Base-by-base conservation (phyloP, 306 rosid genomes). In the Cicer chorassanicum region DNA sequence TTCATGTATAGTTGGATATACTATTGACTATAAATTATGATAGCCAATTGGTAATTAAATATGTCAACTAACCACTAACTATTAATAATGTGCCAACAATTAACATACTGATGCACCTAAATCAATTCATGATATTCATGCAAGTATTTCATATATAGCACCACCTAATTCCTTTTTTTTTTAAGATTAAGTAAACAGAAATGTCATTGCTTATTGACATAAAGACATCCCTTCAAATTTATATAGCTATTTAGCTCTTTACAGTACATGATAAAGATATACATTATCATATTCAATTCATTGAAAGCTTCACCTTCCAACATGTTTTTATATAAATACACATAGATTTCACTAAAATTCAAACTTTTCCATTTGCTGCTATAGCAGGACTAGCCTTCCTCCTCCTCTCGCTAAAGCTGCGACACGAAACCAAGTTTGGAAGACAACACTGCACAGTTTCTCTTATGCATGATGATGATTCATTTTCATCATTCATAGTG, bases 371-470 rank as follows among this genome's bases (percentile, higher is more conserved):
- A 85, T 70, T 80, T 51, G 89, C 89, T 46, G 86, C 87, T 53
- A 90, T 63, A 56, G 93, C 86, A 42, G 89, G 89, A 76, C 84
- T 84, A 61, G 81, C 80, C 84, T 82, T 87, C 88, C 86, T 94
- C 86, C 89, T 87, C 85, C 92, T 87, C 67, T 85, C 90, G 40
- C 89, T 80, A 14, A 85, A 89, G 87, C 92, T 89, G 36, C 88
- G 77, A 72, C 92, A 83, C 3, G 96, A 88, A 72, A 78, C 82
- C 83, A 94, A 82, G 89, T 89, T 83, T 3, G 99, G 96, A 78
- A 94, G 87, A 76, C 99, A 94, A 76, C 97, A 67, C 46, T 85
- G 89, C 49, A 49, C 41, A 54, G 93, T 75, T 59, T 81, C 89
- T 80, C 64, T 73, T 24, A 54, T 72, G 4, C 38, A 18, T 59